phyloP scores from a whole-genome alignment of 2,329 filamentous ascomycete genomes.

The Diaporthe sp. region DNA sequence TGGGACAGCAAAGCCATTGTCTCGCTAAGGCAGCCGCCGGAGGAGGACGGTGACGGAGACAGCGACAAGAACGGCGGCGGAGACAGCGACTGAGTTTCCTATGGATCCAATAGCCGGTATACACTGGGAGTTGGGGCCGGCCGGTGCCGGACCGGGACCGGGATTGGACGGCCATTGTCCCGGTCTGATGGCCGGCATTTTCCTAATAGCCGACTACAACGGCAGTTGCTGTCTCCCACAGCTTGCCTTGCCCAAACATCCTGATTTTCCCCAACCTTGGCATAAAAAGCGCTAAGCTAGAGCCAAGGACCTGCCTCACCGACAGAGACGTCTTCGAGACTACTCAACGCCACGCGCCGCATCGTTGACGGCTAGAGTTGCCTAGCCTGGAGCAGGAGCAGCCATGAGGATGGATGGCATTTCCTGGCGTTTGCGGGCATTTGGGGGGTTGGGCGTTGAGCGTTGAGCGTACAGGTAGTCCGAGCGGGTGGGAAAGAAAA shows the following conservation, averaged over 20 bases:
- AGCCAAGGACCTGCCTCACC: slow-evolving; percentile 22
- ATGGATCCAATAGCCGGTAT: background rate
- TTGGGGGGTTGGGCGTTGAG: background rate
- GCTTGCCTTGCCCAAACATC: background rate
- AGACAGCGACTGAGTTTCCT: background rate
- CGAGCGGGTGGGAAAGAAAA: background rate
- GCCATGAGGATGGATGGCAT: background rate
- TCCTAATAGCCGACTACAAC: slow-evolving; percentile 3
- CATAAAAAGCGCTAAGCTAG: slow-evolving; percentile 12
- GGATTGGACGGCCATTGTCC: background rate
- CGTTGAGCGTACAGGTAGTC: slow-evolving; percentile 5
- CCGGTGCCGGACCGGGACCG: slow-evolving; percentile 5
- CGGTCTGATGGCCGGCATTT: background rate
- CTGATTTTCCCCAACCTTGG: slow-evolving; percentile 6
- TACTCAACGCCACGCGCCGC: slow-evolving; percentile 34
- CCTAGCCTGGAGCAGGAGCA: background rate
- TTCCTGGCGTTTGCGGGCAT: slow-evolving; percentile 22
- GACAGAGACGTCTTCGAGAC: background rate
- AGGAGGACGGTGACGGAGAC: slow-evolving; percentile 50
- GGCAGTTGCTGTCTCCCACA: slow-evolving; percentile 11
- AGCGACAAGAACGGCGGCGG: slow-evolving; percentile 44
- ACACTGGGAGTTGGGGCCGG: background rate
- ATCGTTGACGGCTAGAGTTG: slow-evolving; percentile 36
- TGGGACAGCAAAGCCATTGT: slow-evolving; percentile 58
- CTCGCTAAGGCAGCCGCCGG: slow-evolving; percentile 51